Evolutionary conservation across 2,329 filamentous ascomycete genomes (phyloP).

Genomic region (Anthostomella pinea): DNA sequence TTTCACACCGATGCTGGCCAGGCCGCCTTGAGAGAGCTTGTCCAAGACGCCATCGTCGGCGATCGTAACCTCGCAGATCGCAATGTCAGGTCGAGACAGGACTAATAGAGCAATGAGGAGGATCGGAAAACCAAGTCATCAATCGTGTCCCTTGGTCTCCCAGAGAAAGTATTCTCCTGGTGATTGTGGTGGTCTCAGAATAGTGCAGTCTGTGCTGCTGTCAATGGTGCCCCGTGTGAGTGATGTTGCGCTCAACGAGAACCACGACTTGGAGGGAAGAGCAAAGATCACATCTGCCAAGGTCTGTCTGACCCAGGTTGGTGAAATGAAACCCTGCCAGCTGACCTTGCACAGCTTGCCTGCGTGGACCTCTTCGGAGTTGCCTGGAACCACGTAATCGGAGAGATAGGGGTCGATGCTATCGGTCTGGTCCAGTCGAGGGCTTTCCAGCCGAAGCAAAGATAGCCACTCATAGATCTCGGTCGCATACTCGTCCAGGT

Average conservation of each 20-base stretch:
- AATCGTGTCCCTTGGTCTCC: conserved; percentile 52
- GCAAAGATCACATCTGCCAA: conserved; percentile 45
- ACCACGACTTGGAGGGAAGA: conserved; percentile 50
- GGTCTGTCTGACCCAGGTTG: conserved; percentile 49
- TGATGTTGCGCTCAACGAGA: conserved; percentile 51
- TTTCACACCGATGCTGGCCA: conserved; percentile 82
- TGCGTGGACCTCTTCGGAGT: conserved; percentile 19
- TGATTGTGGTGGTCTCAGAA: conserved; percentile 50
- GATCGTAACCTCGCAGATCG: conserved; percentile 63
- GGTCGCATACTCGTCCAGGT: conserved; percentile 60
- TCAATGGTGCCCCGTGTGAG: conserved; percentile 46
- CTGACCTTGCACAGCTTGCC: conserved; percentile 48
- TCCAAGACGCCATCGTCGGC: conserved; percentile 76
- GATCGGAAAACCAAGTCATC: conserved; percentile 13
- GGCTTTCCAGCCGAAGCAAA: conserved; percentile 62
- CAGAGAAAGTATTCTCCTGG: conserved; percentile 57
- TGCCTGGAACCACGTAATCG: conserved; percentile 59
- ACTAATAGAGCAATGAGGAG: conserved; percentile 35
- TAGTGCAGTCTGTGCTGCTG: conserved; percentile 48
- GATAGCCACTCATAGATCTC: conserved; percentile 74
- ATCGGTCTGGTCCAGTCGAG: conserved; percentile 57
- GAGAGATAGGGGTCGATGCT: conserved; percentile 66
- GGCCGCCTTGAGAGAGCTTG: conserved; percentile 70
- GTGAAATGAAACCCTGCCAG: conserved; percentile 58
- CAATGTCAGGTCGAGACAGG: conserved; percentile 61